Evolutionary conservation across 192 early-diverging fungal species (phyloP), one percentile per base, ranked within the genome.

Genomic region (Allomyces javanicus): DNA sequence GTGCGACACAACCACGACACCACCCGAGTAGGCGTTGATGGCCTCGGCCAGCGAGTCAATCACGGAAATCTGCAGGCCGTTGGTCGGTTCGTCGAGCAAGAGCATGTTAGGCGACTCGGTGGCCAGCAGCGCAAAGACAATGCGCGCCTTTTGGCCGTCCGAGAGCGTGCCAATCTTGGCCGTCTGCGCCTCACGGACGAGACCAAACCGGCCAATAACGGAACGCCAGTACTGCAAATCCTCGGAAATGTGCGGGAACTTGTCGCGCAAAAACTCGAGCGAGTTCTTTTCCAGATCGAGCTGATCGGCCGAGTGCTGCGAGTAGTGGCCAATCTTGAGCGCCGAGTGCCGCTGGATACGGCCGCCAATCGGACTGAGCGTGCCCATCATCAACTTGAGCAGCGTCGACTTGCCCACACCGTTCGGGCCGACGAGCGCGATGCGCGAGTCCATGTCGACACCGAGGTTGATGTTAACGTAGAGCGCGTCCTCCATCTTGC

Each of bases 61-160:
- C 17, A n/a, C 50, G 50, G 80, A 81, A 65, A 85, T 81, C 63
- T 86, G 79, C 76, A 99, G 87, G 67, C 93, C 90, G 78, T 99
- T 99, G 69, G 96, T 97, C 67, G 95, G 95, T 86, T 99, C 96
- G 70, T 99, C 96, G 71, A 99, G 86, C 69, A 99, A 79, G 69
- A 99, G 76, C 69, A 99, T 89, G 77, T 94, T 92, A 66, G 96
- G 95, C 67, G 81, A 78, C 64, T 83, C 78, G 62, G 96, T 77
- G 7, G 93, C 88, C 19, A 99, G 78, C 68, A 93, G 89, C 50
- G 92, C 93, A 79, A 99, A 99, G 19, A 97, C 93, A 66, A 99
- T 85, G 61, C 96, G 89, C 68, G 92, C 86, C 71, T 89, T 89
- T 69, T 95, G 88, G 68, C 96, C 96, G 73, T 99, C 94, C 24